Evolutionary conservation across 2,329 filamentous ascomycete species (phyloP).

Genomic region (Arthroderma sp.): DNA sequence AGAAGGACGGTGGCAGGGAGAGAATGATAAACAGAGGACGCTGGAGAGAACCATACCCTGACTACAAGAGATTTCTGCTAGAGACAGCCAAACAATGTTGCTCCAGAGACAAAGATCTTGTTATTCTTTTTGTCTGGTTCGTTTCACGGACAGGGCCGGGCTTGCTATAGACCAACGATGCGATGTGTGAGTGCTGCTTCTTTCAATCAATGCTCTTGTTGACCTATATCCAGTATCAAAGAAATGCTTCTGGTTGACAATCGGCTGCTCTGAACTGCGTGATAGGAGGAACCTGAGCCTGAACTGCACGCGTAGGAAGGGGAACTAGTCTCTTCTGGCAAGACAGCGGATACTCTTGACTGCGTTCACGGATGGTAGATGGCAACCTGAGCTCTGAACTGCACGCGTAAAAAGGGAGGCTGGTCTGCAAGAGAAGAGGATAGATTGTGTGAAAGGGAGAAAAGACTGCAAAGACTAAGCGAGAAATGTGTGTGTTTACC

Average conservation of each 20-base stretch:
- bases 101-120: not conserved
- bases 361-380: too few species aligned
- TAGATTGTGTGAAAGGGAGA: not conserved
- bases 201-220: not conserved
- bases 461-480: not conserved
- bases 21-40: not conserved
- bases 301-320: not conserved
- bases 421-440: not conserved
- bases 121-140: not conserved
- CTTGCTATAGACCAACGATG: not conserved
- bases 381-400: not conserved
- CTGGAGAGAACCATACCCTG: not conserved
- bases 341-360: too few species aligned
- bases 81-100: not conserved
- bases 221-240: not conserved
- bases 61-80: not conserved
- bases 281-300: not conserved
- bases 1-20: not conserved
- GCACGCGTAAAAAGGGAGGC: not conserved
- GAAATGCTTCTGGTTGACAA: not conserved
- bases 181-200: not conserved
- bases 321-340: not conserved
- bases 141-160: not conserved
- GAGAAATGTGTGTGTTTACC: not conserved
- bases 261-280: not conserved